Conservation (phyloP, 441 rosid genomes). For the Populus hybrid region DNA sequence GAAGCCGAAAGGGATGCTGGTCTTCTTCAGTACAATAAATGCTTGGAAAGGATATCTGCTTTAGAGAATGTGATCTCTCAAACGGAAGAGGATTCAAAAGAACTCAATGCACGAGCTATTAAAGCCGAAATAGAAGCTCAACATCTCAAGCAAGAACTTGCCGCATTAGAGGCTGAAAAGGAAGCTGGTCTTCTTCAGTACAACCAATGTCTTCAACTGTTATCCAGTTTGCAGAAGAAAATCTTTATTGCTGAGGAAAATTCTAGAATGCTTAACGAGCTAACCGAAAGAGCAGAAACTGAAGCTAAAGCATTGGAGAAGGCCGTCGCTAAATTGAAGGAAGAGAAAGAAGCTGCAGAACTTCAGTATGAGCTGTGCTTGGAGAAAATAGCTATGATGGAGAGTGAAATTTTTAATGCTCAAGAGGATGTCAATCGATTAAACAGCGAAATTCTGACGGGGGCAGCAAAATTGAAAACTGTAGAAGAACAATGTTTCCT, state of each 20-base stretch:
- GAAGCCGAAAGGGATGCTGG: slow-evolving; percentile 57
- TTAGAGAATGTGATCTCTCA: slow-evolving; percentile 50
- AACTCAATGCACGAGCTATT: slow-evolving; percentile 51
- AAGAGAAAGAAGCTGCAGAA: slow-evolving; percentile 62
- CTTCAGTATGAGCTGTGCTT: slow-evolving; percentile 58
- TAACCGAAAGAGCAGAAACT: slow-evolving; percentile 55
- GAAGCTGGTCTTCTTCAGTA: slow-evolving; percentile 63
- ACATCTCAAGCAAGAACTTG: slow-evolving; percentile 56
- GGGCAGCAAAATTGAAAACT: slow-evolving; percentile 56
- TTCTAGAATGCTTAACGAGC: slow-evolving; percentile 45
- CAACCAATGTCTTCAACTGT: slow-evolving; percentile 69
- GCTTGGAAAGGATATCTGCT: slow-evolving; percentile 57
- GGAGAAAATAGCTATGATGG: slow-evolving; percentile 61
- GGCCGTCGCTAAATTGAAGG: slow-evolving; percentile 57
- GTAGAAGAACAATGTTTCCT: slow-evolving; percentile 55
- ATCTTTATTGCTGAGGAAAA: slow-evolving; percentile 54
- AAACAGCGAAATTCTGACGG: slow-evolving; percentile 54
- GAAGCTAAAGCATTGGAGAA: slow-evolving; percentile 52
- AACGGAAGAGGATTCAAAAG: slow-evolving; percentile 54
- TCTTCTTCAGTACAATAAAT: slow-evolving; percentile 62
- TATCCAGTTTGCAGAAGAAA: slow-evolving; percentile 59
- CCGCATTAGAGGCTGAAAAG: slow-evolving; percentile 58
- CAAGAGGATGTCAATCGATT: slow-evolving; percentile 59
- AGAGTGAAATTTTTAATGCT: slow-evolving; percentile 53
- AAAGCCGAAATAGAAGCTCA: slow-evolving; percentile 67